Evolutionary conservation across 2,329 filamentous ascomycete genomes (phyloP), one percentile per base, ranked within the genome.

Genomic region (Aureobasidium lini): DNA sequence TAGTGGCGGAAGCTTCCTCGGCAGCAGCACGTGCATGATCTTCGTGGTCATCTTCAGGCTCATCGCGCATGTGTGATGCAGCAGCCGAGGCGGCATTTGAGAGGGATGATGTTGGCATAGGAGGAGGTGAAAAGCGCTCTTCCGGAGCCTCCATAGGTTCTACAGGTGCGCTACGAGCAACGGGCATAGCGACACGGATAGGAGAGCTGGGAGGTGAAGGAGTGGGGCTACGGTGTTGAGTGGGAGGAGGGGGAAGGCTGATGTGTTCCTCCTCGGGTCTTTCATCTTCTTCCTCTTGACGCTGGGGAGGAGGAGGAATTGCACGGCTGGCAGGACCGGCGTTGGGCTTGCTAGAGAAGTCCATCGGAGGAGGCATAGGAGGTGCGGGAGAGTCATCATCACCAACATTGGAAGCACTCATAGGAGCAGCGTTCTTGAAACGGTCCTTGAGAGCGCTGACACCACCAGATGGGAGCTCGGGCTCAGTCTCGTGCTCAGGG

Each of bases 81-180:
- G 87, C 75, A 15, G 81, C 79, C 61, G 83, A 75, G 42, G 84
- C 80, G 15, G 81, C 79, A 61, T 83, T 75, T 40, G 84, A 80
- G 46, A 91, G 77, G 39, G 86, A 83, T 59, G 80, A 79, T 6
- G 81, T 78, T 1, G 88, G 88, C 65, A 93, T 77, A 2, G 83
- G 77, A 80, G 80, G 29, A 82, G 79, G 39, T 78, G 76, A 43
- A 75, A 68, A 34, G 79, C 76, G 54, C 80, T 82, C 60, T 88
- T 88, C 53, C 84, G 80, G 59, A 97, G 88, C 3, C 94, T 94
- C 73, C 93, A 87, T 13, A 92, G 91, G 65, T 97, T 82, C 52
- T 88, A 88, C 63, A 95, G 86, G 6, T 8, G 31, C 47, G 15
- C 11, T 10, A 40, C 57, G 57, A n/a, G 46, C 31, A 9, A 59